Base-by-base conservation (phyloP, 2,329 filamentous ascomycete genomes). In the Penicillium sp. region DNA sequence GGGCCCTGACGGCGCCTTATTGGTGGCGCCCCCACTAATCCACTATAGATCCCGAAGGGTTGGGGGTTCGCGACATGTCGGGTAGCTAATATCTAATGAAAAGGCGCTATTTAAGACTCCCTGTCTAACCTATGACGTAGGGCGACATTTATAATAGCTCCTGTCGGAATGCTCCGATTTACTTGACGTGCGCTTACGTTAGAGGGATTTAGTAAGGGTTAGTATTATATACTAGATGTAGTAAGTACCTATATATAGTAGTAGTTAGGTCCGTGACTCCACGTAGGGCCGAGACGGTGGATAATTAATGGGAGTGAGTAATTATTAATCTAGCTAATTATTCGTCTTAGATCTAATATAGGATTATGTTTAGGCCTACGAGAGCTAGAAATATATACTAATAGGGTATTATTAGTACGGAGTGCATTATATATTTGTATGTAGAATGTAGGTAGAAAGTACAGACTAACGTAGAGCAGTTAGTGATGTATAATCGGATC, bases 111-210 rank as follows among this genome's bases (percentile, higher is more conserved):
- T 40, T 49, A 37, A 60, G 28, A 28, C 45, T 15, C 22, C 28
- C 44, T 26, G 4, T 40, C 33, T 30, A 26, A 51, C 40, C 55
- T 57, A 65, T 65, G 64, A 65, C 64, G 64, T 59, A 61, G 47
- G 26, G 19, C 28, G 37, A 45, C 50, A 60, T 61, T 60, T 37
- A 28, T 26, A 37, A 51, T 44, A n/a, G 53, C 38, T 56, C 42
- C 59, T 55, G 58, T 58, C 59, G 61, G 64, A 59, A 65, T 65
- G 64, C 61, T 47, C 61, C 59, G 64, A 65, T 53, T 56, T 40
- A 63, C 37, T 59, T 28, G 19, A 4, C 26, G 44, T 12, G 28
- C 13, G 60, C 56, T 60, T 63, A 65, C 61, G 64, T 64, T 61
- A 64, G 61, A 62, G 53, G 12, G 24, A 28, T 9, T 30, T 8